Base-by-base conservation (phyloP, 2,329 filamentous ascomycete genomes). In the Juglanconis juglandina region DNA sequence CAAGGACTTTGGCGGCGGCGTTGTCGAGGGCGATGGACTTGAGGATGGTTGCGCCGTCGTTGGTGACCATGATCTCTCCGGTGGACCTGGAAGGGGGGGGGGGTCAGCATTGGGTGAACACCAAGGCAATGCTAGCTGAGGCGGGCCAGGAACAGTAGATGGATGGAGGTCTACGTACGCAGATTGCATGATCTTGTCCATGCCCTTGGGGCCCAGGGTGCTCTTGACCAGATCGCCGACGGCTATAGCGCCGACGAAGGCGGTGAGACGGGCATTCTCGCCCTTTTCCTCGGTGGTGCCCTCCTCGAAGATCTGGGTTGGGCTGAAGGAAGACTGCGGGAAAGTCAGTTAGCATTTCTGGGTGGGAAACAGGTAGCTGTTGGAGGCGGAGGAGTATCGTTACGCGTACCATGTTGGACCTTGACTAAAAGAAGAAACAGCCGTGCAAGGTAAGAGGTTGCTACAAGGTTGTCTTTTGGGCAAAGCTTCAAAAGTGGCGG, bases 11-110 rank as follows among this genome's bases (percentile, higher is more conserved):
- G 58, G 95, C 95, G 30, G 95, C 95, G 48, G 95, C 95, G 74
- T 99, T 99, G 77, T 99, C 95, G 72, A 99, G 89, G 48, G 95
- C 95, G 76, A 99, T 99, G 57, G 94, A 91, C 79, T 99, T 99
- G 66, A 99, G 86, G 68, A 99, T 99, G 32, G 95, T 99, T 65
- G 95, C 95, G 73, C 95, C 95, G 78, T 99, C 95, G 77, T 99
- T 99, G 62, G 95, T 99, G 64, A 99, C 95, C 86, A 98, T 91
- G 70, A 98, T 97, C 71, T 98, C 91, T 70, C 91, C 92, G 46
- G 95, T 98, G 53, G 94, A 98, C 57, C 91, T 94, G 72, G 39
- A 61, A 30, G 56, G 55, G 55, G 30, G n/a, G n/a, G 24, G 11
- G n/a, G 14, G 62, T 68, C 53, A 68, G 64, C 44, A 39, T 37